Conservation (phyloP, 306 rosid species). For the Cucumis cinereus region DNA sequence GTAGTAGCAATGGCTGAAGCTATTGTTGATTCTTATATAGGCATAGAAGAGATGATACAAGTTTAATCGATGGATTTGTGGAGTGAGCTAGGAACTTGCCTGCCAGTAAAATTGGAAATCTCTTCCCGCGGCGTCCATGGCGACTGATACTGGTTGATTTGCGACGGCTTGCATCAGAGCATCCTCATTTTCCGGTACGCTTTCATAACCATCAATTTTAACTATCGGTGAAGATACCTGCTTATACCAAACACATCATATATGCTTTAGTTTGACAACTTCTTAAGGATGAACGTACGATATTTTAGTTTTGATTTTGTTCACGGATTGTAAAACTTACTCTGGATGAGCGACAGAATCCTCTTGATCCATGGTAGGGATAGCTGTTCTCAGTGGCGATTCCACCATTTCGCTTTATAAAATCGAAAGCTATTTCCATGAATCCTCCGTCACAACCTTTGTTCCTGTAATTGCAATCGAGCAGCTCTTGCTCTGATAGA, state of each 20-base stretch:
- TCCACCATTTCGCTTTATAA: constrained; percentile 23
- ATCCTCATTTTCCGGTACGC: constrained; percentile 33
- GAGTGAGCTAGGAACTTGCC: constrained; percentile 1
- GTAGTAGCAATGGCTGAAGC: background rate
- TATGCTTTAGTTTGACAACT: background rate
- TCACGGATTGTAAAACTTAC: constrained; percentile 4
- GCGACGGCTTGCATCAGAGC: constrained; percentile 45
- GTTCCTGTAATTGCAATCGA: constrained; percentile 26
- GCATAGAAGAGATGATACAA: background rate
- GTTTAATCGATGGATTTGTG: background rate
- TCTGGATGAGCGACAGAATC: constrained; percentile 23
- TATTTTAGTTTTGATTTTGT: background rate
- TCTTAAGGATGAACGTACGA: background rate
- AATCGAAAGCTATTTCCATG: constrained; percentile 28
- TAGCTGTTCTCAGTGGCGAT: constrained; percentile 29
- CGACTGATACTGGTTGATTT: constrained; percentile 35
- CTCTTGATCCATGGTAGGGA: constrained; percentile 26
- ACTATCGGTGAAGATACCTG: constrained; percentile 24
- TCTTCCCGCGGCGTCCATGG: constrained; percentile 38
- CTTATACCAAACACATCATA: background rate
- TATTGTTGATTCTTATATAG: background rate
- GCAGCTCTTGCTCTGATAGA: constrained; percentile 39
- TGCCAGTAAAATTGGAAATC: constrained; percentile 42
- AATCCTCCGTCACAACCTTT: constrained; percentile 36
- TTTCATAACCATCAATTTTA: constrained; percentile 36